These are phyloP conservation scores for Zygosaccharomyces rouxii DNA, from an alignment of 805 yeast species.

Conservation along the genomic window DNA sequence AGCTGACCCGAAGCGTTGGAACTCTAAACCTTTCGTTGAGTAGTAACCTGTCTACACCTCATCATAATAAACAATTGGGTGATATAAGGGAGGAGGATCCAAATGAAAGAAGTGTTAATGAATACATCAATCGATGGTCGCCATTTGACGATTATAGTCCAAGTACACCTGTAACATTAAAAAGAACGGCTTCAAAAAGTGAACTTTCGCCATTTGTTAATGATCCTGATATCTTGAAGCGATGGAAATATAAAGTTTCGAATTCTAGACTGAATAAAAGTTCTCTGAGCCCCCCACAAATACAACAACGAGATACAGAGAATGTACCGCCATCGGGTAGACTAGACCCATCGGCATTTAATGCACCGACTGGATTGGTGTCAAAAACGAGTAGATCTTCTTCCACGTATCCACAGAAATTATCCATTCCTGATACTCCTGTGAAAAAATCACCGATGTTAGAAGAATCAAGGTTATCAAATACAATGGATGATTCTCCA, in stretches of 20 bases:
- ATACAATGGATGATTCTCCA: constrained; percentile 16
- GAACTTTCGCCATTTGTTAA: constrained; percentile 33
- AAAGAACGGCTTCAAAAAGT: constrained; percentile 28
- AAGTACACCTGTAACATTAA: constrained; percentile 22
- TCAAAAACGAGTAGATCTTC: constrained; percentile 25
- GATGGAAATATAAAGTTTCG: constrained; percentile 18
- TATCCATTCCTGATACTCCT: constrained; percentile 32
- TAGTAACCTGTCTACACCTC: constrained; percentile 23
- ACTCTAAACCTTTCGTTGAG: constrained; percentile 47
- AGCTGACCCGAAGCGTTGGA: constrained; percentile 50
- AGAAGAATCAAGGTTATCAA: constrained; percentile 11
- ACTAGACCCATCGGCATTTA: constrained; percentile 30
- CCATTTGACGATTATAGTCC: constrained; percentile 23
- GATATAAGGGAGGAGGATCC: constrained; percentile 17
- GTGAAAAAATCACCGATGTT: constrained; percentile 31
- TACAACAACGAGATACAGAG: constrained; percentile 6
- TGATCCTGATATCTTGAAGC: constrained; percentile 20
- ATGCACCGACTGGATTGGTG: constrained; percentile 24
- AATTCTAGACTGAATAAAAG: constrained; percentile 7
- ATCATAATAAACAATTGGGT: constrained; percentile 5
- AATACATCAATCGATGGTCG: constrained; percentile 28
- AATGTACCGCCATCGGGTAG: constrained; percentile 10
- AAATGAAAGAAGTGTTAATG: constrained; percentile 16
- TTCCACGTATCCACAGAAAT: constrained; percentile 22
- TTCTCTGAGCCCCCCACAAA: constrained; percentile 11